Evolutionary conservation across 1,139 yeast species (phyloP).

Genomic region (Geotrichum australiense): DNA sequence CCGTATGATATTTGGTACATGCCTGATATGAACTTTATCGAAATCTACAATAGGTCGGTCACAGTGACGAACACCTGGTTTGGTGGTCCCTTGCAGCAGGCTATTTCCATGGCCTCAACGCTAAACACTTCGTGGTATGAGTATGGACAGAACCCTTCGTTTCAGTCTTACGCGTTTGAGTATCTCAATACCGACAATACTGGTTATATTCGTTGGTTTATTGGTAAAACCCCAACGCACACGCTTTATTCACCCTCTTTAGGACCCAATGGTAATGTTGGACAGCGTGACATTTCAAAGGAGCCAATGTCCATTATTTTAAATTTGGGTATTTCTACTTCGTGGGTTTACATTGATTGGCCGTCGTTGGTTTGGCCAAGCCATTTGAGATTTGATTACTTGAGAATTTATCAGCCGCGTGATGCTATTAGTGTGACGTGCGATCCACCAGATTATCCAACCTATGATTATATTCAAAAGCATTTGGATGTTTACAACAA

Average conservation of each 20-base stretch:
- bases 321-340: conserved; percentile 72
- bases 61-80: conserved; percentile 69
- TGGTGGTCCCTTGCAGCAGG: conserved; percentile 85
- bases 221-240: conserved; percentile 61
- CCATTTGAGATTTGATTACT: conserved; percentile 62
- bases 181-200: conserved; percentile 55
- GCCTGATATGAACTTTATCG: conserved; percentile 70
- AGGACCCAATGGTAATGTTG: conserved; percentile 79
- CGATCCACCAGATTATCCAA: conserved; percentile 70
- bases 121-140: conserved; percentile 74
- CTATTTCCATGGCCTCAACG: conserved; percentile 66
- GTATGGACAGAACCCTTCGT: conserved; percentile 37
- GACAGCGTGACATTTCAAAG: conserved; percentile 63
- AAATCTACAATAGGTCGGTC: conserved; percentile 51
- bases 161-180: conserved; percentile 74
- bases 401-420: conserved; percentile 69
- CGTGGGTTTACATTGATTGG: conserved; percentile 85
- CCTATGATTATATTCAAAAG: conserved; percentile 58
- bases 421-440: conserved; percentile 51
- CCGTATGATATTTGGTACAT: conserved; percentile 82
- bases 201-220: conserved; percentile 80
- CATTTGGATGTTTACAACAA: conserved; percentile 60
- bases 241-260: conserved; percentile 56
- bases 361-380: conserved; percentile 60
- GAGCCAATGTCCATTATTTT: conserved; percentile 82